Evolutionary conservation across 1,139 yeast genomes (phyloP).

Genomic region (Ogataea hybrid): DNA sequence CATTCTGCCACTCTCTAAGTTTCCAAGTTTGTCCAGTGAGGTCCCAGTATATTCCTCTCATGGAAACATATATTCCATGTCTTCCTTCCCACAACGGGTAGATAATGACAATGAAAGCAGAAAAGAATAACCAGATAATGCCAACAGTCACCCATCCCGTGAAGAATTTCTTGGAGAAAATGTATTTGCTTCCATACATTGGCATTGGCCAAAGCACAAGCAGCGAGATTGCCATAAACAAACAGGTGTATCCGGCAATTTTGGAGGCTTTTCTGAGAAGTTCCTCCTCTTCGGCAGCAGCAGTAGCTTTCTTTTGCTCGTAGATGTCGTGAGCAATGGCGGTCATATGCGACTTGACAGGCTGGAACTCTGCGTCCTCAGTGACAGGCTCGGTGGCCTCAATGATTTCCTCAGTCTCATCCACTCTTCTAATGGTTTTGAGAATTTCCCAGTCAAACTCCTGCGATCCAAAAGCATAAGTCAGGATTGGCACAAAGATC

Average conservation of each 20-base stretch:
- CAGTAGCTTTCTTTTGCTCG: slow-evolving; percentile 39
- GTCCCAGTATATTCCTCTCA: slow-evolving; percentile 83
- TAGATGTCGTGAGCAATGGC: slow-evolving; percentile 31
- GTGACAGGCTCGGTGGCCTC: slow-evolving; percentile 39
- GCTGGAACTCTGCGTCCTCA: slow-evolving; percentile 18
- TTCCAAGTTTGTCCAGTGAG: slow-evolving; percentile 68
- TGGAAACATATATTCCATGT: slow-evolving; percentile 54
- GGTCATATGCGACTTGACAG: slow-evolving; percentile 20
- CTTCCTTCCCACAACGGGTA: slow-evolving; percentile 51
- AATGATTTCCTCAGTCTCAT: slow-evolving; percentile 49
- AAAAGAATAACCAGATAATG: slow-evolving; percentile 55
- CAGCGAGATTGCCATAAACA: slow-evolving; percentile 54
- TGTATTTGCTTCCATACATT: slow-evolving; percentile 70
- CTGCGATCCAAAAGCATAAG: slow-evolving; percentile 61
- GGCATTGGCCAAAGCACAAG: slow-evolving; percentile 83
- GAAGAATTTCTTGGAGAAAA: slow-evolving; percentile 66
- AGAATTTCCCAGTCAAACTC: slow-evolving; percentile 71
- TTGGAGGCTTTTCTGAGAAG: slow-evolving; percentile 49
- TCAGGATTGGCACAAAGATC: slow-evolving; percentile 63
- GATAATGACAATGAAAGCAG: slow-evolving; percentile 34
- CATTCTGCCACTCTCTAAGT: slow-evolving; percentile 66
- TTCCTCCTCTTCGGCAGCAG: slow-evolving; percentile 41
- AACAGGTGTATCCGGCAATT: slow-evolving; percentile 53
- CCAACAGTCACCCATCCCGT: slow-evolving; percentile 80
- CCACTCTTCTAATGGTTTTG: slow-evolving; percentile 56